Evolutionary conservation across 805 yeast genomes (phyloP).

Genomic region (Torulaspora quercuum): DNA sequence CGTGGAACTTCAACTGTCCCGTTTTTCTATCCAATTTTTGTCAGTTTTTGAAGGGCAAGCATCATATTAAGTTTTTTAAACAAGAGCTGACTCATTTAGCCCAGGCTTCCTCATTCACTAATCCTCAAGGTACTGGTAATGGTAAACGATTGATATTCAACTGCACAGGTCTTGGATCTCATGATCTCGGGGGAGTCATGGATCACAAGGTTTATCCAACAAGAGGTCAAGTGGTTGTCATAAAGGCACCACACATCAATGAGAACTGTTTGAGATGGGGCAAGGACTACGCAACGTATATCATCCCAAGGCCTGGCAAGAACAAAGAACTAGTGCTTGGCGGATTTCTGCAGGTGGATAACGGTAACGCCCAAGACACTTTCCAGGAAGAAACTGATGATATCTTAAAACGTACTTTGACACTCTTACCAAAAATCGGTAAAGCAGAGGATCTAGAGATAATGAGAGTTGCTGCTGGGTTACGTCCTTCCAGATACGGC

Average conservation of each 20-base stretch:
- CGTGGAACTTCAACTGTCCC: slow-evolving; percentile 76
- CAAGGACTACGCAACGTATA: slow-evolving; percentile 57
- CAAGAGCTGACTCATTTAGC: slow-evolving; percentile 49
- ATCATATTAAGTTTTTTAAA: slow-evolving; percentile 53
- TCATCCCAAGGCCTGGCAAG: slow-evolving; percentile 68
- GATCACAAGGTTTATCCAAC: slow-evolving; percentile 66
- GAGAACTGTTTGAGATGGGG: slow-evolving; percentile 63
- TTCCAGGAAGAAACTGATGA: slow-evolving; percentile 55
- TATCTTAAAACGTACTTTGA: slow-evolving; percentile 56
- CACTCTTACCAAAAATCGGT: slow-evolving; percentile 48
- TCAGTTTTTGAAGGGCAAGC: slow-evolving; percentile 38
- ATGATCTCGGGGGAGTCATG: slow-evolving; percentile 57
- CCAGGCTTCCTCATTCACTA: slow-evolving; percentile 45
- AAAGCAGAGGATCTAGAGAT: slow-evolving; percentile 45
- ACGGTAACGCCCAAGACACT: slow-evolving; percentile 57
- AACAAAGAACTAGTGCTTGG: slow-evolving; percentile 69
- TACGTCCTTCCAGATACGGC: slow-evolving; percentile 73
- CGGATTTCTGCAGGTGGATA: slow-evolving; percentile 63
- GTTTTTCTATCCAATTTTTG: slow-evolving; percentile 49
- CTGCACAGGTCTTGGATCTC: slow-evolving; percentile 74
- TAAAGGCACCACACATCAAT: slow-evolving; percentile 63
- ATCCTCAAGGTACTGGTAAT: slow-evolving; percentile 35
- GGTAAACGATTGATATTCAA: slow-evolving; percentile 51
- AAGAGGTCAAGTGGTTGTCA: slow-evolving; percentile 75
- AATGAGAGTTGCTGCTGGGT: slow-evolving; percentile 64